phyloP scores from a whole-genome alignment of 2,329 filamentous ascomycete genomes.

The Magnaporthiopsis poae region DNA sequence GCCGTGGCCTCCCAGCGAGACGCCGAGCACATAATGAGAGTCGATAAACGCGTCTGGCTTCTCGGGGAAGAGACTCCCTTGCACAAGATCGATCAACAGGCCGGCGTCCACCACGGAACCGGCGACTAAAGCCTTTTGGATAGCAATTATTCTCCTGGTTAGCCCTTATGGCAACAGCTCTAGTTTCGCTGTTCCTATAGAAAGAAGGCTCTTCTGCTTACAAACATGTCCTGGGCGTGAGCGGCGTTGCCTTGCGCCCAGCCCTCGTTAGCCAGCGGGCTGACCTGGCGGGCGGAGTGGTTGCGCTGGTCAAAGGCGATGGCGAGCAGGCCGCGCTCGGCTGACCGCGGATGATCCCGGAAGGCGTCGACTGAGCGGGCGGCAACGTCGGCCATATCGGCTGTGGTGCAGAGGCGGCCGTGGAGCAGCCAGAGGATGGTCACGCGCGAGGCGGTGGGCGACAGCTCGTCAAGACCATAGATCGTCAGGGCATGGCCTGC shows the following conservation, averaged over 20 bases:
- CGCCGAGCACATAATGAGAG: slow-evolving; percentile 66
- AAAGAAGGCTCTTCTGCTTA: not conserved
- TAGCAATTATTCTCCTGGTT: not conserved
- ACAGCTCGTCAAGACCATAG: slow-evolving; percentile 70
- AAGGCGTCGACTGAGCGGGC: slow-evolving; percentile 58
- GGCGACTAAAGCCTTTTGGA: slow-evolving; percentile 49
- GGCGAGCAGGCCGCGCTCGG: slow-evolving; percentile 57
- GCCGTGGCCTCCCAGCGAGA: slow-evolving; percentile 79
- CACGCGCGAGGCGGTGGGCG: slow-evolving; percentile 40
- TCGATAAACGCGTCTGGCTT: slow-evolving; percentile 34
- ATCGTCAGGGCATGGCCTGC: slow-evolving; percentile 70
- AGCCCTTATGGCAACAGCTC: not conserved
- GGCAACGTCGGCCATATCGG: slow-evolving; percentile 67
- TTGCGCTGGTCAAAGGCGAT: slow-evolving; percentile 87
- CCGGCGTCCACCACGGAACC: slow-evolving; percentile 66
- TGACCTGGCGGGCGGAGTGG: slow-evolving; percentile 66
- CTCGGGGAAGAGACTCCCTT: slow-evolving; percentile 60
- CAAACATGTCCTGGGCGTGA: slow-evolving; percentile 88
- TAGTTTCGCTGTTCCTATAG: too few species aligned
- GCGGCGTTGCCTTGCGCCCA: slow-evolving; percentile 70
- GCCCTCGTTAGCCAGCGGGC: slow-evolving; percentile 58
- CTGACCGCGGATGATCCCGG: slow-evolving; percentile 24
- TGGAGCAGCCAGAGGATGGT: slow-evolving; percentile 89
- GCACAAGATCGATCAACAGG: slow-evolving; percentile 65
- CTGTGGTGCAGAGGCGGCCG: slow-evolving; percentile 60